Conservation (phyloP, 768 basidiomycete genomes). For the Trametes villosa region DNA sequence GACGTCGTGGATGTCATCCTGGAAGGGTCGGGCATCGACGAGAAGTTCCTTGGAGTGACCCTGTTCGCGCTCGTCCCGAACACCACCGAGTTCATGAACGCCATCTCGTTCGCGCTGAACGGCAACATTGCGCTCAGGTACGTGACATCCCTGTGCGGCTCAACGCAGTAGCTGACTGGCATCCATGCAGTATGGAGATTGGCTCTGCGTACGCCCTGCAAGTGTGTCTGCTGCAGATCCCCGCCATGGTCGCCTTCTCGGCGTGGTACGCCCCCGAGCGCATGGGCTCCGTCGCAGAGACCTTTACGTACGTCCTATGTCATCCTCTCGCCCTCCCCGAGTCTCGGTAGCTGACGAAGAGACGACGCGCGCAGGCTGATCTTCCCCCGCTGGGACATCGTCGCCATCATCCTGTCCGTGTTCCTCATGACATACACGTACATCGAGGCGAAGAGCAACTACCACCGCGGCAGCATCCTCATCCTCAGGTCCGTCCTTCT, state of each 20-base stretch:
- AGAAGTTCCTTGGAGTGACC: conserved; percentile 96
- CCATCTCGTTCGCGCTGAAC: conserved; percentile 95
- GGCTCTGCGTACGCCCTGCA: conserved; percentile 98
- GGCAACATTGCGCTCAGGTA: conserved; percentile 96
- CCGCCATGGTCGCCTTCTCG: conserved; percentile 98
- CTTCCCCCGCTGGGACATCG: conserved; percentile 98
- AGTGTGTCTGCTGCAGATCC: conserved; percentile 96
- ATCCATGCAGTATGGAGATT: conserved; percentile 86
- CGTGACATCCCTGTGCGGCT: conserved; percentile 19
- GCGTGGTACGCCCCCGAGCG: conserved; percentile 89
- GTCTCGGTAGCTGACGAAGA: not conserved
- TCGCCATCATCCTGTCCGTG: conserved; percentile 92
- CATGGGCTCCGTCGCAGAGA: conserved; percentile 85
- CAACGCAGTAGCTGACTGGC: not conserved
- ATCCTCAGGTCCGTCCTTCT: conserved; percentile 74
- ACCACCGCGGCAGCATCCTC: conserved; percentile 95
- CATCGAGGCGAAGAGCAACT: conserved; percentile 98
- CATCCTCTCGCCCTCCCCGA: too few relatives aligned
- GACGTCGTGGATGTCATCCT: conserved; percentile 95
- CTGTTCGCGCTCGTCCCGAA: conserved; percentile 98
- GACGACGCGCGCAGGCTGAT: conserved; percentile 64
- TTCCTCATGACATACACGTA: conserved; percentile 99
- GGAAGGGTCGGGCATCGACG: conserved; percentile 88
- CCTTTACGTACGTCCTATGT: conserved; percentile 80
- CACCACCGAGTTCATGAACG: conserved; percentile 99